A percentile compares a stretch with the other conserved stretches of the same genome.
Conservation (phyloP, 75 land plant genomes). For the Azolla pinnata region DNA sequence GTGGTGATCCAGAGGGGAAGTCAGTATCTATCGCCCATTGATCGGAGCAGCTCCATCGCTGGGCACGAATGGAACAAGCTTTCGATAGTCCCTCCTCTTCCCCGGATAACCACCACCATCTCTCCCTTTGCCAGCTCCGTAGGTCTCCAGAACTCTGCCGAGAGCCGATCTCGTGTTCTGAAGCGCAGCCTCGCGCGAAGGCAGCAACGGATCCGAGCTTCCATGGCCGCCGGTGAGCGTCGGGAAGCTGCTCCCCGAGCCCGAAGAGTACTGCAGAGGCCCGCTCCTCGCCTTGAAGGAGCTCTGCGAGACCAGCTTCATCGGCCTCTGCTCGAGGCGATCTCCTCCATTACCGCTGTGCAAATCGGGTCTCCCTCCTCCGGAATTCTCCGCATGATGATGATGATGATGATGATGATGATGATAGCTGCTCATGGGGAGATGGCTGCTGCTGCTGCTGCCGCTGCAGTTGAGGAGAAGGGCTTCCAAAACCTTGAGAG, state of each 20-base stretch:
- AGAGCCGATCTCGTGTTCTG: slow-evolving; percentile 87
- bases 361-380: slow-evolving; percentile 8
- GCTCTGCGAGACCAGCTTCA: slow-evolving; percentile 53
- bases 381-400: too few species aligned
- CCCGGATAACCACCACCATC: too few species aligned
- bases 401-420: too few species aligned
- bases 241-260: slow-evolving; percentile 27
- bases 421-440: too few species aligned
- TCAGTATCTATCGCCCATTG: not conserved
- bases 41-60: slow-evolving; percentile 10
- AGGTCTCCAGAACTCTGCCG: slow-evolving; percentile 84
- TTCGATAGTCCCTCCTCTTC: slow-evolving; percentile 71
- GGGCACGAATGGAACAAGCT: slow-evolving; percentile 87
- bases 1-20: not conserved
- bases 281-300: slow-evolving; percentile 87
- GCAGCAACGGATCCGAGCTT: slow-evolving; percentile 18
- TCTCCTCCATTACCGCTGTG: too few species aligned
- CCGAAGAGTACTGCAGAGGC: slow-evolving; percentile 50
- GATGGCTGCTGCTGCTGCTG: too few species aligned
- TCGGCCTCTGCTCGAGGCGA: slow-evolving; percentile 12
- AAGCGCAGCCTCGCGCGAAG: slow-evolving; percentile 61
- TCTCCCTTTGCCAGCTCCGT: slow-evolving; percentile 68
- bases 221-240: slow-evolving; percentile 15
- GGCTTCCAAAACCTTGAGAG: slow-evolving; percentile 89
- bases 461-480: slow-evolving; percentile 83